Evolutionary conservation across 2,329 filamentous ascomycete genomes (phyloP).

Genomic region (Stagonosporopsis tanaceti): DNA sequence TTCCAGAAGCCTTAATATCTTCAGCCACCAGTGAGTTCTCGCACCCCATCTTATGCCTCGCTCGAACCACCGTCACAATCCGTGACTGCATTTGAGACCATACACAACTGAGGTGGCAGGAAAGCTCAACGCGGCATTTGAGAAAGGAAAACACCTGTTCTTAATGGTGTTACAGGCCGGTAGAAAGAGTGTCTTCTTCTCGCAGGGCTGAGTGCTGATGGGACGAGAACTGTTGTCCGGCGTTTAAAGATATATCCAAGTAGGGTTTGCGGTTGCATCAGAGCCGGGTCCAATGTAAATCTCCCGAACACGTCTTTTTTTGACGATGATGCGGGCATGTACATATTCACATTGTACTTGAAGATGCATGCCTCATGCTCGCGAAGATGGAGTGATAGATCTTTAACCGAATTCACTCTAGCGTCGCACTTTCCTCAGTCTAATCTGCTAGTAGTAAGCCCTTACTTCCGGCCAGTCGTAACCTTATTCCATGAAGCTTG

Average conservation of each 20-base stretch:
- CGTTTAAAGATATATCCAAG: too few relatives aligned
- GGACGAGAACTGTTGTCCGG: too few relatives aligned
- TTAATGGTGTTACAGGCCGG: too few relatives aligned
- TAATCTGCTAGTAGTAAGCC: background rate
- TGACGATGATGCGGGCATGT: background rate
- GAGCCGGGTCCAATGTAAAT: background rate
- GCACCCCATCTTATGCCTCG: conserved; percentile 47
- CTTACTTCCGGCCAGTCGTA: background rate
- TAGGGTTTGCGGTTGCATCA: background rate
- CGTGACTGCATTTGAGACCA: conserved; percentile 51
- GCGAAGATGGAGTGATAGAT: background rate
- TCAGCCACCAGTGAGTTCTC: conserved; percentile 50
- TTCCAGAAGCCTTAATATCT: conserved; percentile 51
- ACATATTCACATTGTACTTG: background rate
- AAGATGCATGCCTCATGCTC: background rate
- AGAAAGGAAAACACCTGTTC: background rate
- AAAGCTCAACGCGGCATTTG: too few relatives aligned
- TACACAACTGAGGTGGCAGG: conserved; percentile 35
- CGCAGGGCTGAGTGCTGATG: too few relatives aligned
- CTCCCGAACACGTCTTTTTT: too few relatives aligned
- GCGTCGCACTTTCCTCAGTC: background rate
- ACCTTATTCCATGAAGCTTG: background rate
- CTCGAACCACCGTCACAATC: conserved; percentile 50
- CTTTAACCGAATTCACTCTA: background rate
- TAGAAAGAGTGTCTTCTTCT: conserved; percentile 20